Percentiles rank a stretch among this genome's conserved stretches.
Conservation (phyloP, 345 rosid species). For the Clausena lansium region DNA sequence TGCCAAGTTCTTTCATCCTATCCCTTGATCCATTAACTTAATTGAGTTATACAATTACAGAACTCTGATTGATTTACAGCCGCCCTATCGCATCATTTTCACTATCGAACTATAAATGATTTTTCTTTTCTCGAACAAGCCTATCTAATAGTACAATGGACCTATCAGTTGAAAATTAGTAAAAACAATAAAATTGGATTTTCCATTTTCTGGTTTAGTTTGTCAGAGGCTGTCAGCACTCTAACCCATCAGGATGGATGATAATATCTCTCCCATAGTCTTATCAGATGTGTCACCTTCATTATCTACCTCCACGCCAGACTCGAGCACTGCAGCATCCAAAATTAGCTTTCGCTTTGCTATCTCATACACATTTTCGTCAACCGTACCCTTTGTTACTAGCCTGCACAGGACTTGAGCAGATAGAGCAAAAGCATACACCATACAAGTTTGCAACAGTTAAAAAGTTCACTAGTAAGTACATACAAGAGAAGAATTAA, state of each 20-base stretch:
- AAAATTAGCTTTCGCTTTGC: conserved; percentile 78
- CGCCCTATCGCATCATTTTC: neutral
- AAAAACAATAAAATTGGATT: neutral
- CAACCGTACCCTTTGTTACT: conserved; percentile 88
- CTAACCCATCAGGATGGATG: conserved; percentile 74
- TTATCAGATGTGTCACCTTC: conserved; percentile 58
- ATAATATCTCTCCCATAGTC: conserved; percentile 90
- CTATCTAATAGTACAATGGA: conserved; percentile 20
- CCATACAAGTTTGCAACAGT: neutral
- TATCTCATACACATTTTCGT: conserved; percentile 90
- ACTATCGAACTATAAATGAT: neutral
- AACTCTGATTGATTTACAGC: neutral
- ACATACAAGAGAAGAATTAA: neutral
- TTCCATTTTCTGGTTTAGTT: neutral
- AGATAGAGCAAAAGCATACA: neutral
- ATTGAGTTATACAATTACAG: neutral
- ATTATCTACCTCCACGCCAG: conserved; percentile 60
- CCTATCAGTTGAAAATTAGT: neutral
- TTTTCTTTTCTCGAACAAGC: neutral
- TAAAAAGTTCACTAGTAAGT: no score
- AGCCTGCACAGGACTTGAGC: conserved; percentile 43
- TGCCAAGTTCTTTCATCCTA: no score
- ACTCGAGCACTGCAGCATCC: conserved; percentile 91
- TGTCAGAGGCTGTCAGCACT: neutral
- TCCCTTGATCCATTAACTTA: neutral